Evolutionary conservation across 768 basidiomycete genomes (phyloP).

Genomic region (Kwoniella pini): DNA sequence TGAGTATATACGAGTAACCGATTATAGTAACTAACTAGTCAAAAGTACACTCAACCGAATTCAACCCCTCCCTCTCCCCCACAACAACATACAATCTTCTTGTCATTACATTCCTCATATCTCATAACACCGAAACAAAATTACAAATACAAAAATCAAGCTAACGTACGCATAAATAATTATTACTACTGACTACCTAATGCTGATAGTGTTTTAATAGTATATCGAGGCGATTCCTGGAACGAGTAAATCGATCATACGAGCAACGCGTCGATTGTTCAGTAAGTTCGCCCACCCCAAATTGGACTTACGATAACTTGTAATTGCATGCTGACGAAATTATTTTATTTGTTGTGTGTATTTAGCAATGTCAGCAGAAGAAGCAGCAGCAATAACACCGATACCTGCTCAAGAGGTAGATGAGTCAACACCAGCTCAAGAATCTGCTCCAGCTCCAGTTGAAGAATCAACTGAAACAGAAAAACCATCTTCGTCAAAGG

Average conservation of each 20-base stretch:
- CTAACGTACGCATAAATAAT: conserved; percentile 4
- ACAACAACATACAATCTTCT: not conserved
- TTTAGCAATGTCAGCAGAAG: conserved; percentile 24
- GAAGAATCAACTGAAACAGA: conserved; percentile 13
- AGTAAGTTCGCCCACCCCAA: not conserved
- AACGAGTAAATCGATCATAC: conserved; percentile 1
- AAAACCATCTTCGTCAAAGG: conserved; percentile 13
- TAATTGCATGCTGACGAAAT: not conserved
- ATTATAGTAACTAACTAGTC: conserved; percentile 1
- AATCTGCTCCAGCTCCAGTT: not conserved
- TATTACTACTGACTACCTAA: not conserved
- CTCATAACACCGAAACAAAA: too few species aligned
- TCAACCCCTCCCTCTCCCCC: too few species aligned
- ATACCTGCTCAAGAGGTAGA: conserved; percentile 3
- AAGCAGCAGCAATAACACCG: conserved; percentile 14
- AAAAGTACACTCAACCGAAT: not conserved
- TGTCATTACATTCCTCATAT: not conserved
- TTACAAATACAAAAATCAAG: too few species aligned
- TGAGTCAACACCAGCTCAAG: conserved; percentile 18
- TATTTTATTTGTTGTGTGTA: not conserved
- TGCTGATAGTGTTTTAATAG: not conserved
- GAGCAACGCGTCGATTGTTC: not conserved
- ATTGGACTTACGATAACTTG: not conserved
- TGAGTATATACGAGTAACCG: not conserved
- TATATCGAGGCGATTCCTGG: not conserved